Conservation (phyloP, 2,329 filamentous ascomycete species). For the Calonectria pseudoreteaudii region DNA sequence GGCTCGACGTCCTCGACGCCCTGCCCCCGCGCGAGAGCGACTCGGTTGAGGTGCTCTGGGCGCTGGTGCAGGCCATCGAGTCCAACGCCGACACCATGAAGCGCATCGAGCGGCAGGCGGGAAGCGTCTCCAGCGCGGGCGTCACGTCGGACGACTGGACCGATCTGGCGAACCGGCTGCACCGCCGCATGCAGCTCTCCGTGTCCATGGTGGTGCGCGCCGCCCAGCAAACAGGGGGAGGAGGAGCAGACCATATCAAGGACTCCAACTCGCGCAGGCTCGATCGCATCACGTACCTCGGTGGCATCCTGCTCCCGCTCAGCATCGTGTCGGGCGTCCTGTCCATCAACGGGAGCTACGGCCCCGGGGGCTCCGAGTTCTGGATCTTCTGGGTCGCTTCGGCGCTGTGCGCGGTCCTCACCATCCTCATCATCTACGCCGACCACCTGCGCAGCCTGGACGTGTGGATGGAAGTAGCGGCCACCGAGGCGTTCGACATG, state of each 20-base stretch:
- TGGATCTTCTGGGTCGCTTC: slow-evolving; percentile 63
- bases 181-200: slow-evolving; percentile 39
- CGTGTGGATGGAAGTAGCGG: slow-evolving; percentile 59
- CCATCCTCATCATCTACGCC: slow-evolving; percentile 59
- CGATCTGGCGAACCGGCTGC: slow-evolving; percentile 35
- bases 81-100: slow-evolving; percentile 39
- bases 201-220: slow-evolving; percentile 16
- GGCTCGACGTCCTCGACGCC: slow-evolving; percentile 39
- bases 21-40: slow-evolving; percentile 31
- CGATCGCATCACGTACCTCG: slow-evolving; percentile 62
- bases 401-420: slow-evolving; percentile 51
- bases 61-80: slow-evolving; percentile 39
- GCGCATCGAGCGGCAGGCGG: slow-evolving; percentile 32
- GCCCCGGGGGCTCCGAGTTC: slow-evolving; percentile 55
- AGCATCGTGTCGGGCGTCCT: slow-evolving; percentile 61
- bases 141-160: slow-evolving; percentile 37
- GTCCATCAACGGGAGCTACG: slow-evolving; percentile 59
- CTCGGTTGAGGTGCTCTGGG: slow-evolving; percentile 33
- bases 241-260: slow-evolving; percentile 8
- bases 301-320: slow-evolving; percentile 61
- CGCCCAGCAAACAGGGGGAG: not conserved
- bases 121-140: not conserved
- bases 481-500: slow-evolving; percentile 40
- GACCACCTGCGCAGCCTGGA: slow-evolving; percentile 59
- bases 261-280: slow-evolving; percentile 55